These are phyloP conservation scores for Hibiscus mutabilis DNA, from an alignment of 345 rosid genomes.

Conservation along the genomic window DNA sequence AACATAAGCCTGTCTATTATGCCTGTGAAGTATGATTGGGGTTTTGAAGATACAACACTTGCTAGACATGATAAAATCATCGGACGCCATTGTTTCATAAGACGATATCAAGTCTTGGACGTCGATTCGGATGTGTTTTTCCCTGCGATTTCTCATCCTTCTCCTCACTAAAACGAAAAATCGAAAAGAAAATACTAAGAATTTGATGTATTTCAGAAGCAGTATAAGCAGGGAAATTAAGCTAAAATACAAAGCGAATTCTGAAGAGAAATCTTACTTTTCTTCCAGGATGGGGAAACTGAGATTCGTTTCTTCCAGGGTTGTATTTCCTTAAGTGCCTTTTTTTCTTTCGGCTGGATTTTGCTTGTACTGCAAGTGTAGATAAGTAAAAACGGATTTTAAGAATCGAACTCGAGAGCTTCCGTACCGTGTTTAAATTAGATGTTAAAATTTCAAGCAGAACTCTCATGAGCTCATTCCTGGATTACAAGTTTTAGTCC, in stretches of 20 bases:
- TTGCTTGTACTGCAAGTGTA: too few relatives aligned
- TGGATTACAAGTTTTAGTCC: not conserved
- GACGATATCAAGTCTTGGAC: not conserved
- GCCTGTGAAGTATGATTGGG: not conserved
- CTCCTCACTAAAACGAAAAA: not conserved
- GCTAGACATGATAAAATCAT: not conserved
- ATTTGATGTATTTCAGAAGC: not conserved
- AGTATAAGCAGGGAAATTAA: not conserved
- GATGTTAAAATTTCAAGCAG: too few relatives aligned
- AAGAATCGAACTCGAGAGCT: too few relatives aligned
- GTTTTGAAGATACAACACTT: not conserved
- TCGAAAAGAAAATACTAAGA: not conserved
- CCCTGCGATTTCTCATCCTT: not conserved
- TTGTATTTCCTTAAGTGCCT: not conserved
- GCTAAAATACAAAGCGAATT: not conserved
- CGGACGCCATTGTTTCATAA: not conserved
- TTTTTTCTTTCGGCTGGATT: not conserved
- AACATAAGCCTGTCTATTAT: not conserved
- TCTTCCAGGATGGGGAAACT: not conserved
- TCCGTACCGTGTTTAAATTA: too few relatives aligned
- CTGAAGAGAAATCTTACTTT: not conserved
- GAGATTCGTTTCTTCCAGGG: not conserved
- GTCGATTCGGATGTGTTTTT: not conserved
- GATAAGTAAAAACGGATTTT: too few relatives aligned
- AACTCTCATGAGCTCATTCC: too few relatives aligned